Evolutionary conservation across 331 rosid species (phyloP).

Genomic region (Spiraea crenata): DNA sequence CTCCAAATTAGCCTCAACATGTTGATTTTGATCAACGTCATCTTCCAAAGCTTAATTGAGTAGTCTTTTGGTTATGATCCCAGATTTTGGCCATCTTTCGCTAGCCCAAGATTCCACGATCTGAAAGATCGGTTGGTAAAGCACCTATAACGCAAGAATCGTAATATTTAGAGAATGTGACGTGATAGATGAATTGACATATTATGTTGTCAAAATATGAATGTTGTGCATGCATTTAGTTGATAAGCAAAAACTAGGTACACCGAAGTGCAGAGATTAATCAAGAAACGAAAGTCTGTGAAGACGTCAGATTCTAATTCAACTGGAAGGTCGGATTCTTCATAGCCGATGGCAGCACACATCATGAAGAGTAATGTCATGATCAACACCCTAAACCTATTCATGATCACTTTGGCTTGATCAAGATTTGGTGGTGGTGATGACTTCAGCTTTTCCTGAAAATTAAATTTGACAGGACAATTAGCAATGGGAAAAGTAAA

Average conservation of each 20-base stretch:
- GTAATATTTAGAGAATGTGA: too few species aligned
- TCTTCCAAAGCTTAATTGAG: slow-evolving; percentile 11
- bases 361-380: slow-evolving; percentile 43
- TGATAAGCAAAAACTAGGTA: too few species aligned
- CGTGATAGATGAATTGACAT: too few species aligned
- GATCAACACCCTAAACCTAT: slow-evolving; percentile 32
- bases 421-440: slow-evolving; percentile 40
- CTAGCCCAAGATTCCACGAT: not conserved
- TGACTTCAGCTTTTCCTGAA: slow-evolving; percentile 60
- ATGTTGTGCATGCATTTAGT: too few species aligned
- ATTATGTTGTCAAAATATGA: too few species aligned
- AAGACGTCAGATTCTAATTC: too few species aligned
- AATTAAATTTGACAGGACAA: not conserved
- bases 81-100: slow-evolving; percentile 42
- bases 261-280: too few species aligned
- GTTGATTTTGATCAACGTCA: slow-evolving; percentile 22
- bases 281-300: too few species aligned
- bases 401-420: slow-evolving; percentile 50
- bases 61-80: slow-evolving; percentile 38
- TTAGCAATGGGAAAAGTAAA: not conserved
- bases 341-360: slow-evolving; percentile 56
- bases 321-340: slow-evolving; percentile 38
- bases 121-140: too few species aligned
- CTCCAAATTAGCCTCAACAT: slow-evolving; percentile 54
- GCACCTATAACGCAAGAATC: too few species aligned